Base-by-base conservation (phyloP, 148 eudicot genomes). In the Selenicereus undatus region DNA sequence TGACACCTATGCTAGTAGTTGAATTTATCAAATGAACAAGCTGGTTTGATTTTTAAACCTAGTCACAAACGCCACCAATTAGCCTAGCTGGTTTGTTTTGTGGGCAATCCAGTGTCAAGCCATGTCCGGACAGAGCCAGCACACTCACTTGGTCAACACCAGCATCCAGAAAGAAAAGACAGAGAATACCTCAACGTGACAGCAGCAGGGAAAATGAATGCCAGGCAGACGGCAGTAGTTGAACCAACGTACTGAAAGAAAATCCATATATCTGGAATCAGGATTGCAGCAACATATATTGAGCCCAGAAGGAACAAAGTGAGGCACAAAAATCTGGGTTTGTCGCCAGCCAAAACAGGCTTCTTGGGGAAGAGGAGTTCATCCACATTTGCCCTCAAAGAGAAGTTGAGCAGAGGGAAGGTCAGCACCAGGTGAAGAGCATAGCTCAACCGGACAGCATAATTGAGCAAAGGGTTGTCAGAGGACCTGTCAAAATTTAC, bases 181-280 rank as follows among this genome's bases (percentile, higher is more conserved):
- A 65, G 77, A 79, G 22, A 43, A 42, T 87, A 95, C 98, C 97
- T 93, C 65, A 96, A 79, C 43, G 85, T 89, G 82, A 96, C 83
- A 26, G 97, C 91, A 26, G 92, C 95, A 2, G 99, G 99, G 82
- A 96, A 96, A 75, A 96, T 92, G 86, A 93, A 93, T 74, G 98
- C 94, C 11, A 96, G 84, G 82, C 85, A 88, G 48, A 96, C 90
- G 9, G 91, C 89, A 32, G 97, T 84, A 56, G 99, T 96, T 22
- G 99, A 93, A 54, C 99, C 99, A 78, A 93, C 79, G 74, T 90
- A 93, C 91, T 93, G 97, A 78, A 90, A 93, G 86, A 93, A 89
- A n/a, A 87, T 88, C 99, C 97, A 93, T 29, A 96, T 92, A 74
- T 91, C 90, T 0, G 99, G 99, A 54, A 96, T 84, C 71, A 86